These are phyloP conservation scores for Mycena alexandri DNA, from an alignment of 768 basidiomycete genomes.

Conservation along the genomic window DNA sequence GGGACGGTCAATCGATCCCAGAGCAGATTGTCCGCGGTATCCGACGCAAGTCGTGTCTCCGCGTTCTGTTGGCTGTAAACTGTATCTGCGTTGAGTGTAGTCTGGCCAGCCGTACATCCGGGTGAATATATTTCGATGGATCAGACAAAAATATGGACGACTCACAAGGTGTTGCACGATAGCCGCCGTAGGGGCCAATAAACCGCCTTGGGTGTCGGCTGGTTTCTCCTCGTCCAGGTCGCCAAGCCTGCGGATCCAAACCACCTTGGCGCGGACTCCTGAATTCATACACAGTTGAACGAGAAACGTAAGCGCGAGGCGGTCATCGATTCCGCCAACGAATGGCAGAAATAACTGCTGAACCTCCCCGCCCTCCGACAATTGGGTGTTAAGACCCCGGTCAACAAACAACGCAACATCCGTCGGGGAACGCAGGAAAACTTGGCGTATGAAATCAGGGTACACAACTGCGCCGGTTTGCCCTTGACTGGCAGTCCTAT, in stretches of 20 bases:
- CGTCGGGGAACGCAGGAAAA: constrained; percentile 77
- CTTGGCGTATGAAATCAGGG: constrained; percentile 86
- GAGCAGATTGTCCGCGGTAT: constrained; percentile 83
- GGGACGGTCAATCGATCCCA: constrained; percentile 74
- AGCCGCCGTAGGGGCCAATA: constrained; percentile 34
- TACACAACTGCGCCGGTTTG: constrained; percentile 70
- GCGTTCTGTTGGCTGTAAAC: constrained; percentile 76
- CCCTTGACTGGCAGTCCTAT: constrained; percentile 60
- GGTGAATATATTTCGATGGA: constrained; percentile 1
- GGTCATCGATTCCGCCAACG: constrained; percentile 95
- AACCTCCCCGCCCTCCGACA: constrained; percentile 31
- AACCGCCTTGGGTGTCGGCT: constrained; percentile 41
- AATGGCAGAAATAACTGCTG: constrained; percentile 86
- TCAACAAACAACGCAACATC: constrained; percentile 93
- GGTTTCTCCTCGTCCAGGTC: constrained; percentile 52
- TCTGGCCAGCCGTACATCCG: constrained; percentile 46
- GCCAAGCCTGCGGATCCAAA: constrained; percentile 64
- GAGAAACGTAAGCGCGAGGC: constrained; percentile 84
- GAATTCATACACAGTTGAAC: constrained; percentile 80
- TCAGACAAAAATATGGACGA: constrained; percentile 9
- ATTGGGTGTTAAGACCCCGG: constrained; percentile 56
- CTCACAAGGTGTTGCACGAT: constrained; percentile 48
- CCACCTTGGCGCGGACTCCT: constrained; percentile 76
- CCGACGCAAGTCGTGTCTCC: constrained; percentile 76
- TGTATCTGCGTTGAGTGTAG: constrained; percentile 71